Conservation (phyloP, 1,139 yeast genomes). For the Candida smagusa region DNA sequence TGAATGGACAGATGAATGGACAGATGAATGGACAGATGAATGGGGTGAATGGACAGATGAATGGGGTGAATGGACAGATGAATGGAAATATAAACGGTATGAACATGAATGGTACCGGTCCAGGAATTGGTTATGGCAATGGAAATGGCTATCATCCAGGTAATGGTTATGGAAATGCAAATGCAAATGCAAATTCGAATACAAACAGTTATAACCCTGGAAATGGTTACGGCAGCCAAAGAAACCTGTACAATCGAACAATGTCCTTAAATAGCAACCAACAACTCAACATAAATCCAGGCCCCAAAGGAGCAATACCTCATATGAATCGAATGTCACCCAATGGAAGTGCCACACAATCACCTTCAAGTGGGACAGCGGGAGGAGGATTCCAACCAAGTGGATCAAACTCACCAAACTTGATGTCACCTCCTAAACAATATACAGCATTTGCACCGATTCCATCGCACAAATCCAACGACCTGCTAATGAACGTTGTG, state of each 20-base stretch:
- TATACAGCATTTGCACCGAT: neutral
- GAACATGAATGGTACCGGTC: too few relatives aligned
- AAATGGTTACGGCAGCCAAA: neutral
- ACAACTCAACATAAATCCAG: neutral
- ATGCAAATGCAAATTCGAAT: too few relatives aligned
- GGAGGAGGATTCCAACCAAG: conserved; percentile 5
- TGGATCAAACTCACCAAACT: conserved; percentile 2
- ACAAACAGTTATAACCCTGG: too few relatives aligned
- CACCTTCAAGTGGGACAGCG: neutral
- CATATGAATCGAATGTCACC: neutral
- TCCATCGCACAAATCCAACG: conserved; percentile 25
- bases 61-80: neutral
- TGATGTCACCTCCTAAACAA: neutral
- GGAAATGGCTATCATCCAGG: too few relatives aligned
- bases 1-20: conserved; percentile 1
- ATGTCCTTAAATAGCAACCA: conserved; percentile 4
- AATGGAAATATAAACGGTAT: neutral
- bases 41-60: conserved; percentile 1
- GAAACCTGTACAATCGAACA: conserved; percentile 4
- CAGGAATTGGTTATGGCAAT: neutral
- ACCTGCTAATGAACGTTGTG: conserved; percentile 38
- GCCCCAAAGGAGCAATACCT: neutral
- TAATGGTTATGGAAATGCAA: neutral
- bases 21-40: neutral
- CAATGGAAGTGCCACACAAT: neutral